phyloP scores from a whole-genome alignment of 495 filamentous ascomycete species.

The Tuber aestivum region DNA sequence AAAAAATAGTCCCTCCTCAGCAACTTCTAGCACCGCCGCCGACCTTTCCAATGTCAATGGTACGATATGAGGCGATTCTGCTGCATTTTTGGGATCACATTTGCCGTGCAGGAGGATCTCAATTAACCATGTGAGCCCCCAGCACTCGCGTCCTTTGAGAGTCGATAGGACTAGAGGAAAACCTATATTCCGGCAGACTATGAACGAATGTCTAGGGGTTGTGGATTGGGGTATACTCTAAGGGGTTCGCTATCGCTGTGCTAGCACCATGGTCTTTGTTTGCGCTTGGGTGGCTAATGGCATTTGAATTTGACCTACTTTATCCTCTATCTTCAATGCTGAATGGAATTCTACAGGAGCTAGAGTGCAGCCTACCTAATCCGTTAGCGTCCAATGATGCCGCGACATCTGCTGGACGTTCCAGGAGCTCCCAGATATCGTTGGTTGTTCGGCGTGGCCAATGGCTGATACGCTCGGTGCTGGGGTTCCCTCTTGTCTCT shows the following conservation, averaged over 20 bases:
- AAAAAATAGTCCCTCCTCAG: not conserved
- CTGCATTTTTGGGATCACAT: not conserved
- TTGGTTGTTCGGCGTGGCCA: not conserved
- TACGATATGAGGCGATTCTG: not conserved
- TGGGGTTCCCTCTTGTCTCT: not conserved
- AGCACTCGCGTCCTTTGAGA: not conserved
- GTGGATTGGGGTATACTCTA: not conserved
- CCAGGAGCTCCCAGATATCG: not conserved
- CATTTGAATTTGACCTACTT: not conserved
- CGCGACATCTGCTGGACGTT: not conserved
- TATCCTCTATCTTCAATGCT: not conserved
- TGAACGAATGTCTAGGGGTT: not conserved
- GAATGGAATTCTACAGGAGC: not conserved
- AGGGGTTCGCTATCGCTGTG: not conserved
- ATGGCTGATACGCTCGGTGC: not conserved
- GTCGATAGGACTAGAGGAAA: not conserved
- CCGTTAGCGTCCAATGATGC: not conserved
- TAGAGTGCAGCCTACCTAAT: not conserved
- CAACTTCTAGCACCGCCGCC: not conserved
- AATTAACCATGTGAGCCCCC: not conserved
- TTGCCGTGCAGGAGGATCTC: not conserved
- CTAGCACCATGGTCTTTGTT: not conserved
- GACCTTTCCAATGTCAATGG: not conserved
- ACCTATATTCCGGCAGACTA: not conserved
- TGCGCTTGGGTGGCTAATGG: not conserved